These are phyloP conservation scores for Clarireedia paspali DNA, from an alignment of 2,329 filamentous ascomycete genomes.

Conservation along the genomic window DNA sequence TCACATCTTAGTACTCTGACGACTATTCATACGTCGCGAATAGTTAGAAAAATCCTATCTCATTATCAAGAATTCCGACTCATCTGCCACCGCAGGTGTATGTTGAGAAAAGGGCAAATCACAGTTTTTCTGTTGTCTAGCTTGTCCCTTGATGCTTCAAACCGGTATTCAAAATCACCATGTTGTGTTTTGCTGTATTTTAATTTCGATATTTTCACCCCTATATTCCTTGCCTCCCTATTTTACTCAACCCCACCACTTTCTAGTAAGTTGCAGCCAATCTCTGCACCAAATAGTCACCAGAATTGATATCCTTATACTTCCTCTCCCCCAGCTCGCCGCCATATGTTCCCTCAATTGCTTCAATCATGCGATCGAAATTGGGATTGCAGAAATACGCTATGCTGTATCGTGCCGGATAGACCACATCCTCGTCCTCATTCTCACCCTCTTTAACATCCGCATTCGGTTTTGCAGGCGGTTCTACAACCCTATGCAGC, in stretches of 20 bases:
- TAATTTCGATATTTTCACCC: too few relatives aligned
- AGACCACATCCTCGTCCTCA: conserved; percentile 34
- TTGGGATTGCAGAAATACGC: conserved; percentile 76
- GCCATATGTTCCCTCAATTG: conserved; percentile 55
- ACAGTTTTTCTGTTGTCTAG: too few relatives aligned
- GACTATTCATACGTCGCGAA: too few relatives aligned
- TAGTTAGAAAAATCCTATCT: too few relatives aligned
- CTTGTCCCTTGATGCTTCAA: too few relatives aligned
- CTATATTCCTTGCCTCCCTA: too few relatives aligned
- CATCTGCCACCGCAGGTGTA: too few relatives aligned
- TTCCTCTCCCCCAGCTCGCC: conserved; percentile 60
- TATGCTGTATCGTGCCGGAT: conserved; percentile 78
- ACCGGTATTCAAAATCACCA: too few relatives aligned
- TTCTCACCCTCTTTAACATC: not conserved
- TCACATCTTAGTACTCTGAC: too few relatives aligned
- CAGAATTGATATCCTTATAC: conserved; percentile 69
- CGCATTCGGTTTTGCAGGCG: conserved; percentile 41
- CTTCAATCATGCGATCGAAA: conserved; percentile 53
- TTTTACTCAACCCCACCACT: not conserved
- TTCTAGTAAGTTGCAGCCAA: conserved; percentile 63
- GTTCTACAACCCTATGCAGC: conserved; percentile 83
- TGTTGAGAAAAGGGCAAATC: too few relatives aligned
- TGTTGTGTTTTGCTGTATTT: too few relatives aligned
- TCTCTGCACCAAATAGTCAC: conserved; percentile 73
- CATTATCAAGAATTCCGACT: too few relatives aligned